These are phyloP conservation scores for Rhinocladiella similis DNA, from an alignment of 2,329 filamentous ascomycete genomes.

Conservation along the genomic window DNA sequence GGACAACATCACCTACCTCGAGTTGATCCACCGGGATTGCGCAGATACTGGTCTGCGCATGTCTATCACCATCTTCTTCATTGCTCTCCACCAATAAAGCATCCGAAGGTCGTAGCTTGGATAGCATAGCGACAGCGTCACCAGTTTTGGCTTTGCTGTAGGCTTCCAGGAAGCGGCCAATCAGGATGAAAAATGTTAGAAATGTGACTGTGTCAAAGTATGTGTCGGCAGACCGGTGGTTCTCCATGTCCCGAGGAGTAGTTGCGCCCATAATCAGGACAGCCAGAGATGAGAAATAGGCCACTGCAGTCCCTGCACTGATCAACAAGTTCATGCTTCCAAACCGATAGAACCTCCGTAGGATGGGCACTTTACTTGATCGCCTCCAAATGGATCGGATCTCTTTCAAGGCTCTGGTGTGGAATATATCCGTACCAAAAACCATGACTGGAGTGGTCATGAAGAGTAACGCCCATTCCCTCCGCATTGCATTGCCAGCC, in stretches of 20 bases:
- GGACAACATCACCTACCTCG: slow-evolving; percentile 72
- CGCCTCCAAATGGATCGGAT: slow-evolving; percentile 74
- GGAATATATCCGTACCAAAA: slow-evolving; percentile 82
- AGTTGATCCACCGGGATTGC: slow-evolving; percentile 67
- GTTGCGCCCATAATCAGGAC: slow-evolving; percentile 67
- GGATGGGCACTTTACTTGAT: slow-evolving; percentile 69
- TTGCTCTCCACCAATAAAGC: slow-evolving; percentile 63
- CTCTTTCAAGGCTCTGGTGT: slow-evolving; percentile 75
- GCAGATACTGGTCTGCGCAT: slow-evolving; percentile 30
- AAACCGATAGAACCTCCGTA: slow-evolving; percentile 83
- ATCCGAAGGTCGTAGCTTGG: slow-evolving; percentile 73
- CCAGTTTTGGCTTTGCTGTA: slow-evolving; percentile 91
- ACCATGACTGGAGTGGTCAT: slow-evolving; percentile 86
- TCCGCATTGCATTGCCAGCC: slow-evolving; percentile 68
- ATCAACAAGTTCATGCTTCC: slow-evolving; percentile 97
- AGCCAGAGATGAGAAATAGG: slow-evolving; percentile 78
- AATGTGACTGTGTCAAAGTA: slow-evolving; percentile 97
- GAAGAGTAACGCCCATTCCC: slow-evolving; percentile 77
- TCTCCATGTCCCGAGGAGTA: slow-evolving; percentile 9
- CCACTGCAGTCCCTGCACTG: slow-evolving; percentile 82
- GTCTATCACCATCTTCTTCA: neutral
- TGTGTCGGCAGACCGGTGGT: slow-evolving; percentile 31
- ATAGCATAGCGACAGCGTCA: slow-evolving; percentile 77
- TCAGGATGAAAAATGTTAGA: slow-evolving; percentile 80
- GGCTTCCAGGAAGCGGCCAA: slow-evolving; percentile 63